Conservation (phyloP, 1,284 basidiomycete genomes). For the Porodaedalea pini region DNA sequence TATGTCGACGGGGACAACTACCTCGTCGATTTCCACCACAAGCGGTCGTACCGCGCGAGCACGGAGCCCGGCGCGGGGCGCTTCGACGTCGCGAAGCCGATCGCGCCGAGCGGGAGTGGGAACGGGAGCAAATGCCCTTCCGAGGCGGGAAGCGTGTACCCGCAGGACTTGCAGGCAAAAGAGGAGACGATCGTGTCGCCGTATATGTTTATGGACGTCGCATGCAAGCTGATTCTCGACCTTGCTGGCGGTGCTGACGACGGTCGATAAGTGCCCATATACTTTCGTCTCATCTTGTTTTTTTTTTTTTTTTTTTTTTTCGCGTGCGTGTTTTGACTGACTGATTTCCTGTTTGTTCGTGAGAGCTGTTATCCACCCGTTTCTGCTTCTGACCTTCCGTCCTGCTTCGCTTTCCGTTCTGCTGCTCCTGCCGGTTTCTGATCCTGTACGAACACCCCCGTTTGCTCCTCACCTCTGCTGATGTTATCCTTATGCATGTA, state of each 20-base stretch:
- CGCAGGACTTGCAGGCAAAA: slow-evolving; percentile 29
- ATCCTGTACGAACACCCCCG: not conserved
- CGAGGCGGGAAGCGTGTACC: slow-evolving; percentile 45
- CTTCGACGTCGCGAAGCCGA: slow-evolving; percentile 58
- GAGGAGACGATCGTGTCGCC: slow-evolving; percentile 85
- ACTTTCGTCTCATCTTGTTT: no score
- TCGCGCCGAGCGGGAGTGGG: slow-evolving; percentile 34
- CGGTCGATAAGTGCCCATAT: slow-evolving; percentile 8
- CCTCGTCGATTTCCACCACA: slow-evolving; percentile 97
- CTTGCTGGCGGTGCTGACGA: slow-evolving; percentile 62
- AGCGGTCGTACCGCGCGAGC: slow-evolving; percentile 80
- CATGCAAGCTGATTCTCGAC: slow-evolving; percentile 78
- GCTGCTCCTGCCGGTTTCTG: not conserved
- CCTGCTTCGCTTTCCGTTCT: not conserved
- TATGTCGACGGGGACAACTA: slow-evolving; percentile 96
- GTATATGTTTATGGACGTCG: slow-evolving; percentile 96
- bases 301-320: not conserved
- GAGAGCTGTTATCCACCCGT: not conserved
- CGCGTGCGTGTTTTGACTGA: not conserved
- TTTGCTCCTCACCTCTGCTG: not conserved
- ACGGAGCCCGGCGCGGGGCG: slow-evolving; percentile 59
- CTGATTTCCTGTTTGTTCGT: not conserved
- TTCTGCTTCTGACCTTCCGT: not conserved
- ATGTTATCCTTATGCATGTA: not conserved
- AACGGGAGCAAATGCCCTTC: slow-evolving; percentile 39